Evolutionary conservation across 805 yeast genomes (phyloP).

Genomic region (Cyberlindnera maritima): DNA sequence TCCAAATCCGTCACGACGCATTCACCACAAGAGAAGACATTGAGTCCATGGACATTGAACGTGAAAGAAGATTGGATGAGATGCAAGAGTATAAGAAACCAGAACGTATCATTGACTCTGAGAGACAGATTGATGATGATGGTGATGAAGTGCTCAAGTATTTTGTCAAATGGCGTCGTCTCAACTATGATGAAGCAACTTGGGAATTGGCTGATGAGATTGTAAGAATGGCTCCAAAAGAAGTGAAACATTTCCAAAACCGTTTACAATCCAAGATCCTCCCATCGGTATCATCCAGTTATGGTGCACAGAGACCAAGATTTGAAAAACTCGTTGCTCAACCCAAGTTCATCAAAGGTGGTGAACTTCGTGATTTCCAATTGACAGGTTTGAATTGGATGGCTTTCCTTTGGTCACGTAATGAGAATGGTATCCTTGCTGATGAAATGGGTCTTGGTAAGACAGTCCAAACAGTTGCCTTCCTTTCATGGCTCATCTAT

Average conservation of each 20-base stretch:
- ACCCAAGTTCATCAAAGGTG: slow-evolving; percentile 86
- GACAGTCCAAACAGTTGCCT: slow-evolving; percentile 94
- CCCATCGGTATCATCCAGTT: slow-evolving; percentile 77
- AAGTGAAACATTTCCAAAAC: slow-evolving; percentile 79
- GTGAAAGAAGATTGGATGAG: slow-evolving; percentile 81
- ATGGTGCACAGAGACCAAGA: slow-evolving; percentile 73
- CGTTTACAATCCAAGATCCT: slow-evolving; percentile 80
- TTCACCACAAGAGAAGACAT: slow-evolving; percentile 85
- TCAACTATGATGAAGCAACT: slow-evolving; percentile 92
- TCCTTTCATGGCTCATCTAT: slow-evolving; percentile 90
- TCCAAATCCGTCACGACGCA: slow-evolving; percentile 76
- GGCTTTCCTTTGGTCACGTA: slow-evolving; percentile 98
- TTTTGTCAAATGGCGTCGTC: slow-evolving; percentile 89
- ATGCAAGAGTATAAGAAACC: slow-evolving; percentile 79
- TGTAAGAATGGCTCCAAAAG: slow-evolving; percentile 78
- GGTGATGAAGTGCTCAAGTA: slow-evolving; percentile 73
- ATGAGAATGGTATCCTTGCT: slow-evolving; percentile 95
- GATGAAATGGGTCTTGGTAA: slow-evolving; percentile 99
- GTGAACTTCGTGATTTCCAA: slow-evolving; percentile 94
- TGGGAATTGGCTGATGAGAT: slow-evolving; percentile 94
- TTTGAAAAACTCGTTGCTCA: slow-evolving; percentile 85
- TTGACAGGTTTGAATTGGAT: slow-evolving; percentile 98
- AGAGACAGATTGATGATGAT: slow-evolving; percentile 59
- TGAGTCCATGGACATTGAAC: slow-evolving; percentile 90
- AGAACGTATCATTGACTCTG: slow-evolving; percentile 86